Evolutionary conservation across 2,329 filamentous ascomycete species (phyloP).

Genomic region (Fusarium albosuccineum): DNA sequence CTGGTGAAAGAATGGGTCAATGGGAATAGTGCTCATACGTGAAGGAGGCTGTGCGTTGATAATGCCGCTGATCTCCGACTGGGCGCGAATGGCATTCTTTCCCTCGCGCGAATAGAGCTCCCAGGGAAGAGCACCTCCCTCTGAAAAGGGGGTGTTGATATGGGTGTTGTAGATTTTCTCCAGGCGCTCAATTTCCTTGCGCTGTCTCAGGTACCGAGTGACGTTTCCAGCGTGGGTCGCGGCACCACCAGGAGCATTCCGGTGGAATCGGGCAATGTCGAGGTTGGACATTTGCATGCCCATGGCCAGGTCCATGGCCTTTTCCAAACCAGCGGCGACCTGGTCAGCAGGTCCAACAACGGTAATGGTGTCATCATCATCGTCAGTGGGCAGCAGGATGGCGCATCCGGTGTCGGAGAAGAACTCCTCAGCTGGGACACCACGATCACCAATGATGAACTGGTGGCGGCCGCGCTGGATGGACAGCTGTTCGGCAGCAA

Average conservation of each 20-base stretch:
- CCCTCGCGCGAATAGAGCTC: slow-evolving; percentile 89
- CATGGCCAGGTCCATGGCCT: slow-evolving; percentile 88
- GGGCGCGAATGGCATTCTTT: slow-evolving; percentile 83
- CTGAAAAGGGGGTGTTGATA: slow-evolving; percentile 82
- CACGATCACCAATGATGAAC: slow-evolving; percentile 91
- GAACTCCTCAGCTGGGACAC: slow-evolving; percentile 86
- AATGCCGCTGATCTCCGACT: slow-evolving; percentile 80
- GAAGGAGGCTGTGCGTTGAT: slow-evolving; percentile 80
- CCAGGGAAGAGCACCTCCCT: slow-evolving; percentile 81
- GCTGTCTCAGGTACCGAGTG: slow-evolving; percentile 87
- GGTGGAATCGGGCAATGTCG: slow-evolving; percentile 85
- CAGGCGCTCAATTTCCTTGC: slow-evolving; percentile 83
- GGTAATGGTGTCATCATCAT: slow-evolving; percentile 86
- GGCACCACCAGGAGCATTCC: slow-evolving; percentile 77
- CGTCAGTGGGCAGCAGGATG: slow-evolving; percentile 81
- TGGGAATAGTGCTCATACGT: slow-evolving; percentile 73
- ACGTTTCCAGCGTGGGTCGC: slow-evolving; percentile 86
- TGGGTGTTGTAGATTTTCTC: slow-evolving; percentile 86
- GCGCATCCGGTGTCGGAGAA: slow-evolving; percentile 91
- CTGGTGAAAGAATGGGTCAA: slow-evolving; percentile 85
- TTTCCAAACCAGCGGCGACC: slow-evolving; percentile 81
- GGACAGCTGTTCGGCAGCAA: slow-evolving; percentile 82
- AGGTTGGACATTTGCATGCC: slow-evolving; percentile 87
- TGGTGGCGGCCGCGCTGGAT: slow-evolving; percentile 92
- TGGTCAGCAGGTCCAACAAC: slow-evolving; percentile 83